Evolutionary conservation across 2,329 filamentous ascomycete genomes (phyloP).

Genomic region (Metarhizium guizhouense): DNA sequence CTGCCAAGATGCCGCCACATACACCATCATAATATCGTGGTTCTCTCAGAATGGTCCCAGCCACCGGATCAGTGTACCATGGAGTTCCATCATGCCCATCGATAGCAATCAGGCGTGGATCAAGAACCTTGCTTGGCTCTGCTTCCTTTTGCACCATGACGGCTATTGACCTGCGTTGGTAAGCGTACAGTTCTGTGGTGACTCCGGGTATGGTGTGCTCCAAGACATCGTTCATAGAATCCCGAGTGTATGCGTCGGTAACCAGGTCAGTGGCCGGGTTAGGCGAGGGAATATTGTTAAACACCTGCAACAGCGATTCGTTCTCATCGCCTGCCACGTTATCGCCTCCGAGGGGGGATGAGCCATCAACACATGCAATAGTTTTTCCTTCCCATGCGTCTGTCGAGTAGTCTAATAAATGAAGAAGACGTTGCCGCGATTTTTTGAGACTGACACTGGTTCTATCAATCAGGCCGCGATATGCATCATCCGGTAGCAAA

Average conservation of each 20-base stretch:
- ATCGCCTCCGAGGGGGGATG: slow-evolving; percentile 11
- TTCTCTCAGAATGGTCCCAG: slow-evolving; percentile 52
- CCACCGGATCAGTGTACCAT: slow-evolving; percentile 65
- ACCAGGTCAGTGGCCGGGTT: slow-evolving; percentile 43
- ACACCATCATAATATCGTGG: slow-evolving; percentile 65
- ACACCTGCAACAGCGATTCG: slow-evolving; percentile 56
- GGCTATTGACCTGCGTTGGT: slow-evolving; percentile 72
- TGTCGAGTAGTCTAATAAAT: slow-evolving; percentile 44
- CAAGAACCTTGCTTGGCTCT: slow-evolving; percentile 53
- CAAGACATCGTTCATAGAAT: slow-evolving; percentile 48
- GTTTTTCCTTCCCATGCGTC: slow-evolving; percentile 44
- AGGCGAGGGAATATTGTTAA: slow-evolving; percentile 66
- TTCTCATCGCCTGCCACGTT: slow-evolving; percentile 23
- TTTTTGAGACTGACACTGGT: slow-evolving; percentile 33
- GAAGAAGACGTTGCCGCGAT: slow-evolving; percentile 39
- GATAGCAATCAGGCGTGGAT: slow-evolving; percentile 60
- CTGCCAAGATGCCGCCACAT: slow-evolving; percentile 68
- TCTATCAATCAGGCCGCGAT: slow-evolving; percentile 42
- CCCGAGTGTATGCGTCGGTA: slow-evolving; percentile 37
- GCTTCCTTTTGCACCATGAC: slow-evolving; percentile 77
- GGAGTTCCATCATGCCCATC: slow-evolving; percentile 48
- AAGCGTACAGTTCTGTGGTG: slow-evolving; percentile 59
- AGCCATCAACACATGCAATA: neutral
- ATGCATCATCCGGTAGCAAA: slow-evolving; percentile 57
- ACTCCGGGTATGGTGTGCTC: slow-evolving; percentile 46